A percentile compares a stretch with the other conserved stretches of the same genome.
Evolutionary conservation across 1,284 basidiomycete species (phyloP).

Genomic region (Rhodotorula glutinis): DNA sequence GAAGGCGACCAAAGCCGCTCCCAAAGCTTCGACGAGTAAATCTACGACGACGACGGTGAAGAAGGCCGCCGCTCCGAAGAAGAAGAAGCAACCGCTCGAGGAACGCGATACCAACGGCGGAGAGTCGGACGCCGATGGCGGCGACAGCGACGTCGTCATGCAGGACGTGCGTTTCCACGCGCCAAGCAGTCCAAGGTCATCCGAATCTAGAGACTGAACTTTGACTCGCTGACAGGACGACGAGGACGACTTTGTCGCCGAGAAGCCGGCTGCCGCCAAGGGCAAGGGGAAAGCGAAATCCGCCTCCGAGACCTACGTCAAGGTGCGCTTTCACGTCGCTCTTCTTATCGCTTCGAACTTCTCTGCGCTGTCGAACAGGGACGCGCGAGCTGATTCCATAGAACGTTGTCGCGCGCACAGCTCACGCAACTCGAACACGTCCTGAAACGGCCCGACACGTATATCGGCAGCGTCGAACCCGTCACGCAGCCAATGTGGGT

Average conservation of each 20-base stretch:
- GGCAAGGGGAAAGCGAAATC: conserved; percentile 41
- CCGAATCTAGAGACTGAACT: too few relatives aligned
- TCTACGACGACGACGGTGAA: conserved; percentile 53
- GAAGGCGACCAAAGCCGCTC: conserved; percentile 5
- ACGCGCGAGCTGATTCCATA: neutral
- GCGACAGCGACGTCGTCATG: neutral
- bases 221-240: too few relatives aligned
- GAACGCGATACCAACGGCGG: conserved; percentile 58
- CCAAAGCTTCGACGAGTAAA: conserved; percentile 48
- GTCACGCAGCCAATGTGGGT: conserved; percentile 87
- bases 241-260: neutral
- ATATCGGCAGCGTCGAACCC: conserved; percentile 91
- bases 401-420: conserved; percentile 52
- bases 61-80: conserved; percentile 49
- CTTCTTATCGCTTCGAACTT: too few relatives aligned
- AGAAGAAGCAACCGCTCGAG: conserved; percentile 57
- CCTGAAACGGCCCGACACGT: conserved; percentile 93
- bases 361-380: too few relatives aligned
- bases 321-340: conserved; percentile 26
- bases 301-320: conserved; percentile 42
- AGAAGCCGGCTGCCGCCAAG: conserved; percentile 7
- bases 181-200: too few relatives aligned
- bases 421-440: conserved; percentile 96
- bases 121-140: neutral
- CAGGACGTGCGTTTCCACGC: neutral